Conservation (phyloP, 208 protist species). For the Blastocrithidia nonstop region DNA sequence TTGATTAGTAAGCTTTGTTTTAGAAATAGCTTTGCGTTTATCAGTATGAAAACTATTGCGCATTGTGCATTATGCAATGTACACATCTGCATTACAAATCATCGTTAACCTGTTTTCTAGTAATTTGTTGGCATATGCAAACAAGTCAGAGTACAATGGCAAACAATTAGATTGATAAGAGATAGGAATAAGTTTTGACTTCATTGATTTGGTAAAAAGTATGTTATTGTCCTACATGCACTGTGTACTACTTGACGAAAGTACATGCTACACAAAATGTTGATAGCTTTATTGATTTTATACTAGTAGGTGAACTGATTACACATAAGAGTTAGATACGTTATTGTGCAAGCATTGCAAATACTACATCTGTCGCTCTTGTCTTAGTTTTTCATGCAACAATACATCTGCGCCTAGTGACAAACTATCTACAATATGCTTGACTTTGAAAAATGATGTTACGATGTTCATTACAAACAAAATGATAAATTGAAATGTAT, state of each 20-base stretch:
- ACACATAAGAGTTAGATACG: conserved; percentile 23
- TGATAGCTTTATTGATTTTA: conserved; percentile 37
- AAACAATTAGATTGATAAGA: conserved; percentile 3
- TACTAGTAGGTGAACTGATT: conserved; percentile 39
- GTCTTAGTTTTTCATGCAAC: conserved; percentile 4
- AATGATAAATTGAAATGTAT: too few species aligned
- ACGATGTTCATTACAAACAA: conserved; percentile 70
- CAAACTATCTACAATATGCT: conserved; percentile 30
- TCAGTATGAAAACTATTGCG: too few species aligned
- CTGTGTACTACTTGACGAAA: conserved; percentile 5
- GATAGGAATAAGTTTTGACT: conserved; percentile 2
- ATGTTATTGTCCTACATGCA: too few species aligned
- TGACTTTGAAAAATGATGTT: conserved; percentile 64
- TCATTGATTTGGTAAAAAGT: conserved; percentile 22
- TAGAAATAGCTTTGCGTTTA: too few species aligned
- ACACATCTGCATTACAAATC: conserved; percentile 80
- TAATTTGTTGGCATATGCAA: conserved; percentile 44
- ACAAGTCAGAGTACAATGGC: conserved; percentile 64
- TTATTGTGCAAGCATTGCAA: conserved; percentile 42
- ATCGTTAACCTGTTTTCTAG: conserved; percentile 32
- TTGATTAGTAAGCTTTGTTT: too few species aligned
- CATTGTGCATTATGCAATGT: conserved; percentile 21
- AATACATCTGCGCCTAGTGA: conserved; percentile 30
- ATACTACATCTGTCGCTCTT: conserved; percentile 63
- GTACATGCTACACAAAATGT: conserved; percentile 23